Conservation (phyloP, 768 basidiomycete species). For the Chiua virens region DNA sequence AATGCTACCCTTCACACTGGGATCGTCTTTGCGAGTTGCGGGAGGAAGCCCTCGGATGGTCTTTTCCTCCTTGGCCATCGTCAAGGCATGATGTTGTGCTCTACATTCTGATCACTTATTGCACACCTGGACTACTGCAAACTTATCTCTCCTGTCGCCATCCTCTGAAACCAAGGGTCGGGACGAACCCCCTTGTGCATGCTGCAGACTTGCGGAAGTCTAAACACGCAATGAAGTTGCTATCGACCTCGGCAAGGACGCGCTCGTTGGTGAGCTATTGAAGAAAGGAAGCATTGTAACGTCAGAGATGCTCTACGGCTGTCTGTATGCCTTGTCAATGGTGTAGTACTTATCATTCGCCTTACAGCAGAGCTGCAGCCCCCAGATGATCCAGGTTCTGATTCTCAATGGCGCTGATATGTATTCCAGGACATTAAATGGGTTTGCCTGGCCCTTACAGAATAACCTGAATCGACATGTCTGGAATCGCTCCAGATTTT, state of each 20-base stretch:
- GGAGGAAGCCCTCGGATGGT: background rate
- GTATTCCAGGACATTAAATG: too few species aligned
- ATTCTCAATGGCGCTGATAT: background rate
- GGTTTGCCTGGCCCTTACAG: too few species aligned
- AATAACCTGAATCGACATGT: too few species aligned
- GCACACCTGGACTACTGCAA: background rate
- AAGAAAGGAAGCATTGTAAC: background rate
- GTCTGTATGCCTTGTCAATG: background rate
- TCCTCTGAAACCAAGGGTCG: background rate
- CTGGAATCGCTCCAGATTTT: too few species aligned
- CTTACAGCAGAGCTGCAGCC: background rate
- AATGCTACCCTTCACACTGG: background rate
- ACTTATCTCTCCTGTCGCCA: background rate
- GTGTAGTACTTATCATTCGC: background rate
- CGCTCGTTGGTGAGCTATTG: background rate
- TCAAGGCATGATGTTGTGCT: background rate
- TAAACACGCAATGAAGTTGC: background rate
- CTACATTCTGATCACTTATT: background rate
- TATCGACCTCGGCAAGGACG: background rate
- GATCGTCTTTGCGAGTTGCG: background rate
- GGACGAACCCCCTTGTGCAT: slow-evolving; percentile 7
- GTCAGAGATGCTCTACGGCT: background rate
- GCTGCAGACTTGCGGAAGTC: background rate
- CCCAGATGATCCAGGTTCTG: background rate
- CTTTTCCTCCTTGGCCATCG: slow-evolving; percentile 2